Percentiles rank a stretch among this genome's conserved stretches.
These are phyloP conservation scores for Amanita phalloides DNA, from an alignment of 768 basidiomycete genomes.

Conservation along the genomic window DNA sequence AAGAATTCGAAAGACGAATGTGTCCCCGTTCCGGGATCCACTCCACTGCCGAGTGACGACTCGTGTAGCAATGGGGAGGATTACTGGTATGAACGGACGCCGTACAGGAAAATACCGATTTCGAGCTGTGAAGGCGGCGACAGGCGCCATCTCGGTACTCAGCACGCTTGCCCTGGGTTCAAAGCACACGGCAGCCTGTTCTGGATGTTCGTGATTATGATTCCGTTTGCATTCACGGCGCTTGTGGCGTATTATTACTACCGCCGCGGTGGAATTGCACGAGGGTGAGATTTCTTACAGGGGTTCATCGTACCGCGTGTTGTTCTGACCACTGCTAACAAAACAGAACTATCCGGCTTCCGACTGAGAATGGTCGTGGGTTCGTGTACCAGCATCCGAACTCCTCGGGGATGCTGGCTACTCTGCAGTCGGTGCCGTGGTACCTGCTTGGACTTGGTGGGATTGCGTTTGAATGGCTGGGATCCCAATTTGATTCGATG, in stretches of 20 bases:
- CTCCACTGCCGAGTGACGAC: conserved; percentile 49
- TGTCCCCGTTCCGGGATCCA: conserved; percentile 62
- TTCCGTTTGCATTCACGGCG: conserved; percentile 72
- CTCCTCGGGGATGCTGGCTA: conserved; percentile 43
- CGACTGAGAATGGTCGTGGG: conserved; percentile 36
- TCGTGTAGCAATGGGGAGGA: conserved; percentile 53
- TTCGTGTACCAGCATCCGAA: conserved; percentile 14
- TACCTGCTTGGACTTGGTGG: conserved; percentile 73
- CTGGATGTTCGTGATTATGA: conserved; percentile 69
- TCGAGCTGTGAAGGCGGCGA: conserved; percentile 78
- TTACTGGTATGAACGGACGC: conserved; percentile 91
- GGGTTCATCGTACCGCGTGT: background rate
- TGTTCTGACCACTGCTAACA: conserved; percentile 17
- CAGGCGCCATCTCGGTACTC: conserved; percentile 64
- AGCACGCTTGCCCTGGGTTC: conserved; percentile 78
- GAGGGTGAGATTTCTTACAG: conserved; percentile 47
- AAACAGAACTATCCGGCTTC: conserved; percentile 70
- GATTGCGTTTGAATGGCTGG: conserved; percentile 60
- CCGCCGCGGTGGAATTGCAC: conserved; percentile 54
- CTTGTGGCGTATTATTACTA: conserved; percentile 79
- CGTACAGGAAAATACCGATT: conserved; percentile 84
- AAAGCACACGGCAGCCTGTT: conserved; percentile 64
- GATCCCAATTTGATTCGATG: conserved; percentile 32
- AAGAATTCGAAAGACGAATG: conserved; percentile 64
- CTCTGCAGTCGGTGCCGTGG: conserved; percentile 84